phyloP scores from a whole-genome alignment of 78 protist species.

The Creolimax fragrantissima region DNA sequence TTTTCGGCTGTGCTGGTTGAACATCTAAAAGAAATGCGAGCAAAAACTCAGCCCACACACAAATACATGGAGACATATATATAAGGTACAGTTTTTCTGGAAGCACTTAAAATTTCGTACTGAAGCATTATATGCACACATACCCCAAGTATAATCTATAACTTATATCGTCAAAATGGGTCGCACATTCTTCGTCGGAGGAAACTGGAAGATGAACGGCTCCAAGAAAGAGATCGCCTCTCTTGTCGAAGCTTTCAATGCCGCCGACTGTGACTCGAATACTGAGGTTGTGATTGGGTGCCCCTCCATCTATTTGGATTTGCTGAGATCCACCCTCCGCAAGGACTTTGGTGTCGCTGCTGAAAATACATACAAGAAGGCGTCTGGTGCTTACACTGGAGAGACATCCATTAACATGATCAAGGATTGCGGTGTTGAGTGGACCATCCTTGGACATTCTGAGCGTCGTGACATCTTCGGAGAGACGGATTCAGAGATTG shows the following conservation, averaged over 20 bases:
- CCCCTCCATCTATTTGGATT: constrained; percentile 1
- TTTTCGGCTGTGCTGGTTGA: too few relatives aligned
- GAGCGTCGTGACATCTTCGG: constrained; percentile 89
- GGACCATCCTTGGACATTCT: constrained; percentile 93
- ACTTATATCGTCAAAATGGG: neutral
- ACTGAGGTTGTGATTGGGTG: constrained; percentile 36
- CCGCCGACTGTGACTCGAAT: neutral
- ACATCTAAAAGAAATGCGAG: too few relatives aligned
- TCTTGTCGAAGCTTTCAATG: neutral
- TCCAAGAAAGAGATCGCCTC: neutral
- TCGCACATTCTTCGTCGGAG: constrained; percentile 52
- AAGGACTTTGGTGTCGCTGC: constrained; percentile 33
- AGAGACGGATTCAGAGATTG: constrained; percentile 70
- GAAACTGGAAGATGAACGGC: constrained; percentile 60
- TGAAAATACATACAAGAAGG: constrained; percentile 51
- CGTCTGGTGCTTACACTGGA: constrained; percentile 87
- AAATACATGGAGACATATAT: too few relatives aligned
- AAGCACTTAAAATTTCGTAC: neutral
- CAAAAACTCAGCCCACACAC: too few relatives aligned
- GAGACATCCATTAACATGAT: constrained; percentile 36
- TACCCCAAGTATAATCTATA: neutral
- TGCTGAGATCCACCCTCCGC: neutral
- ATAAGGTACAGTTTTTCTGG: neutral
- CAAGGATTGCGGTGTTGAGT: constrained; percentile 64
- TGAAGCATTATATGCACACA: neutral